Conservation (phyloP, 108 stramenopile species). For the Fragilaria crotonensis region DNA sequence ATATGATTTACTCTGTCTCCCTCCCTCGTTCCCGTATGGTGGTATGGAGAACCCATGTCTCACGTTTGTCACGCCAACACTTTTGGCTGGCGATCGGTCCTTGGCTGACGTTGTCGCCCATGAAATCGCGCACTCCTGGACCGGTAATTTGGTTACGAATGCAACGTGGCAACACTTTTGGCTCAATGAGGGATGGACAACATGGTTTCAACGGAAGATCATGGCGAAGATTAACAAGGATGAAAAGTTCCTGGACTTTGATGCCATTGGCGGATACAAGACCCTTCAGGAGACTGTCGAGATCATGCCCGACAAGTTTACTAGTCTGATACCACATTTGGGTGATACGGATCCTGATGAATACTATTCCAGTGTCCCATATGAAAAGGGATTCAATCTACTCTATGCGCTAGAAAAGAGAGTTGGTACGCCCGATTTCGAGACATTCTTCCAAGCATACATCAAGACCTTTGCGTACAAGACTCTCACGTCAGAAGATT, state of each 20-base stretch:
- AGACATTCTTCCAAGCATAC: slow-evolving; percentile 84
- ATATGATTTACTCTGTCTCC: slow-evolving; percentile 94
- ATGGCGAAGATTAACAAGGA: slow-evolving; percentile 70
- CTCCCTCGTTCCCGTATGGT: slow-evolving; percentile 97
- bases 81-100: slow-evolving; percentile 90
- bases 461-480: slow-evolving; percentile 62
- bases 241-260: slow-evolving; percentile 71
- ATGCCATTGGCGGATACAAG: slow-evolving; percentile 75
- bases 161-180: slow-evolving; percentile 90
- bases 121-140: slow-evolving; percentile 88
- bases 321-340: slow-evolving; percentile 65
- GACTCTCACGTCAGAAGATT: slow-evolving; percentile 71
- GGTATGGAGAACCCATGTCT: slow-evolving; percentile 97
- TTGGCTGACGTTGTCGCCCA: slow-evolving; percentile 97
- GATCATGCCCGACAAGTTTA: slow-evolving; percentile 53
- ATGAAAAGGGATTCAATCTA: slow-evolving; percentile 87
- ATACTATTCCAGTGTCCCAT: slow-evolving; percentile 82
- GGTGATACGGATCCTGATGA: slow-evolving; percentile 95
- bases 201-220: slow-evolving; percentile 95
- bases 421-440: slow-evolving; percentile 79
- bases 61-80: slow-evolving; percentile 95
- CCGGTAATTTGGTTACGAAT: slow-evolving; percentile 96
- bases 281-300: slow-evolving; percentile 51
- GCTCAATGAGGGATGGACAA: slow-evolving; percentile 99
- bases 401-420: slow-evolving; percentile 74